Percentiles rank a stretch among this genome's conserved stretches.
These are phyloP conservation scores for Geotrichum macrosporum DNA, from an alignment of 1,139 yeast genomes.

Conservation along the genomic window DNA sequence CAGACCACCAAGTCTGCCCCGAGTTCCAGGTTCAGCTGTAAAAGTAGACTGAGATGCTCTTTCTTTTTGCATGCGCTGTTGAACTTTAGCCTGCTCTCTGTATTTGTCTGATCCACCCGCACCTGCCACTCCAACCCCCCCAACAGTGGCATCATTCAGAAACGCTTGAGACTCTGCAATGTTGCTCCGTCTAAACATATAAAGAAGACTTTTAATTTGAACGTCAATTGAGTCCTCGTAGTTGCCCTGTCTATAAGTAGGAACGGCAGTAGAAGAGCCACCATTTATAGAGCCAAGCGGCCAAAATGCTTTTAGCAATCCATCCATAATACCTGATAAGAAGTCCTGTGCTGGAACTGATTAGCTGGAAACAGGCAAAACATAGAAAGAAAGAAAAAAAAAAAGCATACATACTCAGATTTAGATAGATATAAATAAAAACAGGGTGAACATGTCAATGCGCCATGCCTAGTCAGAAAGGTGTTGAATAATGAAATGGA, in stretches of 20 bases:
- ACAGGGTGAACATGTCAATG: too few relatives aligned
- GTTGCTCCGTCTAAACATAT: constrained; percentile 52
- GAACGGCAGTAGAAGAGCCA: constrained; percentile 4
- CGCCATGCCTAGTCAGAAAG: too few relatives aligned
- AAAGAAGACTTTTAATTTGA: constrained; percentile 54
- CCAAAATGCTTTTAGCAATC: constrained; percentile 21
- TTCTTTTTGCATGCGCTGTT: constrained; percentile 2
- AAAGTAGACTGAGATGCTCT: background rate
- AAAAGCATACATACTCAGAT: too few relatives aligned
- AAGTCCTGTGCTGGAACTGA: background rate
- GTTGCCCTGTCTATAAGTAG: constrained; percentile 38
- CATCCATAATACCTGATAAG: constrained; percentile 10
- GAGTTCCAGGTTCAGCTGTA: background rate
- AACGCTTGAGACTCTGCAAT: constrained; percentile 44
- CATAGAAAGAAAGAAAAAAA: background rate
- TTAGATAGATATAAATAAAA: too few relatives aligned
- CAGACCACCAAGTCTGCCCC: constrained; percentile 7
- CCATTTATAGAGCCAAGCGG: constrained; percentile 4
- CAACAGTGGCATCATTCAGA: constrained; percentile 19
- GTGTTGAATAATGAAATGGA: too few relatives aligned
- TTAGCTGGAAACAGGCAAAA: background rate
- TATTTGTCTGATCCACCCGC: constrained; percentile 22
- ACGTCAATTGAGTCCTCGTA: constrained; percentile 54
- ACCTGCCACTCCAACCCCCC: constrained; percentile 22
- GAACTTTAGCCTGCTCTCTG: constrained; percentile 17